Percentiles rank a stretch among this genome's conserved stretches.
phyloP scores from a whole-genome alignment of 2,329 filamentous ascomycete genomes.

The Ascosphaera aggregata region DNA sequence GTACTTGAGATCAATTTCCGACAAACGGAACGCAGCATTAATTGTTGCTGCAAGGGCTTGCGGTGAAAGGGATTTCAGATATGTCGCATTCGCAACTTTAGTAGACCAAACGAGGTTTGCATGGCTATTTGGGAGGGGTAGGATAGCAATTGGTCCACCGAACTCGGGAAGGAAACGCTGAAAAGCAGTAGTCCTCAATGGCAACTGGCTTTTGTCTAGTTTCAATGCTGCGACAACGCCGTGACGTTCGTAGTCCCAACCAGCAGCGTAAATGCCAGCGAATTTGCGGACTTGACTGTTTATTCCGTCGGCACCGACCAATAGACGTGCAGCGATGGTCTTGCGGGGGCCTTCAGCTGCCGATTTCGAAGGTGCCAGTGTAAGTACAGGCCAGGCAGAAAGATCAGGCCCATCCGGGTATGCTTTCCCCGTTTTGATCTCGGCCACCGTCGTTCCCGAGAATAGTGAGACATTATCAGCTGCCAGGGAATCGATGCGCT shows the following conservation, averaged over 20 bases:
- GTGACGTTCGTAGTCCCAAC: constrained; percentile 84
- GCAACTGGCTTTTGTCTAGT: constrained; percentile 22
- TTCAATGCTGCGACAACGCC: constrained; percentile 78
- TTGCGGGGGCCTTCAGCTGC: constrained; percentile 18
- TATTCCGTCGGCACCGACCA: constrained; percentile 83
- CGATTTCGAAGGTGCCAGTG: constrained; percentile 33
- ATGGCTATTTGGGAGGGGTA: constrained; percentile 64
- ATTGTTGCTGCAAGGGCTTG: constrained; percentile 66
- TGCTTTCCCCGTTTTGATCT: constrained; percentile 50
- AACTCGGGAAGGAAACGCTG: constrained; percentile 76
- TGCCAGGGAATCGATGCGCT: constrained; percentile 44
- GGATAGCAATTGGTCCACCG: constrained; percentile 62
- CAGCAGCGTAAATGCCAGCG: constrained; percentile 59
- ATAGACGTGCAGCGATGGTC: constrained; percentile 52
- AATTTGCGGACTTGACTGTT: constrained; percentile 86
- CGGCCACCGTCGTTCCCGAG: constrained; percentile 53
- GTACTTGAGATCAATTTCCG: constrained; percentile 56
- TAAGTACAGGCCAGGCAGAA: constrained; percentile 67
- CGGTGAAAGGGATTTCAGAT: constrained; percentile 50
- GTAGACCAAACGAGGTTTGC: constrained; percentile 91
- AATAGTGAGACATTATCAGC: constrained; percentile 38
- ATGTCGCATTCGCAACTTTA: constrained; percentile 52
- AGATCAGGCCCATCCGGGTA: constrained; percentile 49
- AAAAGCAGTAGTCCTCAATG: constrained; percentile 50
- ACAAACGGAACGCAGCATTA: constrained; percentile 77